Evolutionary conservation across 108 stramenopile species (phyloP).

Genomic region (Pseudonitzschia pungens): DNA sequence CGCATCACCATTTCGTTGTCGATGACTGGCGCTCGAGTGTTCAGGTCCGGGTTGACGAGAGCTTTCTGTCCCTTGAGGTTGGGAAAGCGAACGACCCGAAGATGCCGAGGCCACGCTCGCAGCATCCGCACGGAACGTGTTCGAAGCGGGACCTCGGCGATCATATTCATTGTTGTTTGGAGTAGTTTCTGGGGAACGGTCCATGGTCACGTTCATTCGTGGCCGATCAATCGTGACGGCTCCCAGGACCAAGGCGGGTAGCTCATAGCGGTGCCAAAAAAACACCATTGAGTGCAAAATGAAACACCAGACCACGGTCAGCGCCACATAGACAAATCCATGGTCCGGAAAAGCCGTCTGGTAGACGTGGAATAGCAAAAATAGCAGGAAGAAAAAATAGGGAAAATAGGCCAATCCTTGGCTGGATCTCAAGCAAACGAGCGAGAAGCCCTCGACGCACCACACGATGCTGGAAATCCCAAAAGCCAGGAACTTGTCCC

Average conservation of each 20-base stretch:
- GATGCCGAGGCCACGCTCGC: not conserved
- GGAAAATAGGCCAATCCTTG: constrained; percentile 89
- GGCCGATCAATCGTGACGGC: constrained; percentile 59
- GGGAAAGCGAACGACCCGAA: no score
- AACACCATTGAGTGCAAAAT: constrained; percentile 86
- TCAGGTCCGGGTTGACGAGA: no score
- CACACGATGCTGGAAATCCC: constrained; percentile 87
- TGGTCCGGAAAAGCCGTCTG: constrained; percentile 86
- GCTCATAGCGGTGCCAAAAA: constrained; percentile 92
- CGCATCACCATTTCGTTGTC: no score
- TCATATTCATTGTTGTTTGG: not conserved
- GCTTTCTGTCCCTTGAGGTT: no score
- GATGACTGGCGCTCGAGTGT: no score
- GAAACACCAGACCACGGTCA: constrained; percentile 69
- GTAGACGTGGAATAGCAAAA: constrained; percentile 92
- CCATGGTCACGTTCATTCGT: constrained; percentile 35
- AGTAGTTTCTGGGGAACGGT: not conserved
- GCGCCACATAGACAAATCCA: constrained; percentile 86
- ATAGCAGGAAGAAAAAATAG: constrained; percentile 81
- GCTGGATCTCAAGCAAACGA: constrained; percentile 55
- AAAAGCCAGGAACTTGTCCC: constrained; percentile 91
- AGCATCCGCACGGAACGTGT: not conserved
- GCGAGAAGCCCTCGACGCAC: constrained; percentile 92
- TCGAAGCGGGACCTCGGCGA: not conserved
- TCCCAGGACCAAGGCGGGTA: constrained; percentile 77